Evolutionary conservation across 1,284 basidiomycete species (phyloP).

Genomic region (Ustilago tritici): DNA sequence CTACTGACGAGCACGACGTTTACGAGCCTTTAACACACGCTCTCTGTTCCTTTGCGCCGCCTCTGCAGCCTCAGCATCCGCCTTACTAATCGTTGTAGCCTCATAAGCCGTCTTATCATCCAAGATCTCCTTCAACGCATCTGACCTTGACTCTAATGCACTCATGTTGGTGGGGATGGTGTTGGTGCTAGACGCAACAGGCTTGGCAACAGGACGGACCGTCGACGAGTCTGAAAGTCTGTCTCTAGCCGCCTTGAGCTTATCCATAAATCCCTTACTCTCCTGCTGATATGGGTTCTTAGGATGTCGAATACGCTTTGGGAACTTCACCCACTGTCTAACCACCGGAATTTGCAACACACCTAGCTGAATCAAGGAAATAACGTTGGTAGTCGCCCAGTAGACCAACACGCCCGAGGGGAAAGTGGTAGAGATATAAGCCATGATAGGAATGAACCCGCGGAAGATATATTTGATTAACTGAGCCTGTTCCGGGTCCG

Average conservation of each 20-base stretch:
- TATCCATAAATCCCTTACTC: conserved; percentile 43
- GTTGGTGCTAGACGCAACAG: neutral
- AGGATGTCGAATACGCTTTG: conserved; percentile 49
- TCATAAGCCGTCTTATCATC: conserved; percentile 41
- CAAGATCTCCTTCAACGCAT: conserved; percentile 48
- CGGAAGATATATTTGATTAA: conserved; percentile 81
- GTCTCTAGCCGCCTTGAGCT: conserved; percentile 27
- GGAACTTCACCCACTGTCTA: conserved; percentile 45
- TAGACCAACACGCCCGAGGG: conserved; percentile 77
- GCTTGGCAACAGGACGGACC: conserved; percentile 7
- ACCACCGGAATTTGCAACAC: conserved; percentile 52
- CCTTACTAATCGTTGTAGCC: neutral
- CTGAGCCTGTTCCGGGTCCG: conserved; percentile 72
- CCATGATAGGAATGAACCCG: conserved; percentile 74
- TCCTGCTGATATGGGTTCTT: conserved; percentile 48
- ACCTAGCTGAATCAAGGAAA: conserved; percentile 73
- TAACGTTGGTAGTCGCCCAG: conserved; percentile 73
- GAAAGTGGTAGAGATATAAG: conserved; percentile 75
- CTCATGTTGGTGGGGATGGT: neutral
- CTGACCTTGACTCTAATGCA: conserved; percentile 16
- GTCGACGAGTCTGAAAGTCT: conserved; percentile 18
- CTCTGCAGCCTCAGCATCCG: conserved; percentile 6
- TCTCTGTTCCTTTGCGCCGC: conserved; percentile 26
- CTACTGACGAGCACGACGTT: conserved; percentile 39
- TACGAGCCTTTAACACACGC: conserved; percentile 39